These are phyloP conservation scores for Solanum clarkiae DNA, from an alignment of 257 asterid species.

Conservation along the genomic window DNA sequence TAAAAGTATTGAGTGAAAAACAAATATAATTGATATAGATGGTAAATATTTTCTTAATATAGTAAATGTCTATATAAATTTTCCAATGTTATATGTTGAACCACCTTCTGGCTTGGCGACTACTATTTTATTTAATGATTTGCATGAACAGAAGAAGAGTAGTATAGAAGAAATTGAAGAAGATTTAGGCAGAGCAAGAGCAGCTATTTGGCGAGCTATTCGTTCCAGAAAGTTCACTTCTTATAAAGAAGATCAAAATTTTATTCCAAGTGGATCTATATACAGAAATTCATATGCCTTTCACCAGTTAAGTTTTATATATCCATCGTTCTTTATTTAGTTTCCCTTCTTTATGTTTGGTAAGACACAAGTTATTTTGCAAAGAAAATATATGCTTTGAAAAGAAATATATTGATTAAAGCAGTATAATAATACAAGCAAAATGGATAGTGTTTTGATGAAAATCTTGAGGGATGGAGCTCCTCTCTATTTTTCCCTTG, in stretches of 20 bases:
- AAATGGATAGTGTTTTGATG: neutral
- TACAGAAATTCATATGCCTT: conserved; percentile 13
- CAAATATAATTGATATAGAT: no score
- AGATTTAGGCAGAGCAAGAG: conserved; percentile 11
- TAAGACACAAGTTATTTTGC: no score
- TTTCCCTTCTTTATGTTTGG: neutral
- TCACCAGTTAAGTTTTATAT: conserved; percentile 8
- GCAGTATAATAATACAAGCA: neutral
- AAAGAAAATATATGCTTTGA: no score
- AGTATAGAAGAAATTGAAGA: conserved; percentile 1
- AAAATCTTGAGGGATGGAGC: neutral
- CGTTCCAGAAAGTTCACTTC: neutral
- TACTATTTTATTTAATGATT: no score
- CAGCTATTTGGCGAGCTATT: conserved; percentile 3
- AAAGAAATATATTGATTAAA: neutral
- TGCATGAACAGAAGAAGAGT: neutral
- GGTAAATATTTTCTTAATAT: no score
- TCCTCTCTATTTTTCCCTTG: no score
- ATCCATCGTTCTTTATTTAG: neutral
- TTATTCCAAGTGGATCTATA: conserved; percentile 11
- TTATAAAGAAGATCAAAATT: neutral
- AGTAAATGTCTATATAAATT: no score
- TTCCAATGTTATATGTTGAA: no score
- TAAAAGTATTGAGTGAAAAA: no score
- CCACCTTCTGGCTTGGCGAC: no score